Evolutionary conservation across 768 basidiomycete species (phyloP).

Genomic region (Suillus clintonianus): DNA sequence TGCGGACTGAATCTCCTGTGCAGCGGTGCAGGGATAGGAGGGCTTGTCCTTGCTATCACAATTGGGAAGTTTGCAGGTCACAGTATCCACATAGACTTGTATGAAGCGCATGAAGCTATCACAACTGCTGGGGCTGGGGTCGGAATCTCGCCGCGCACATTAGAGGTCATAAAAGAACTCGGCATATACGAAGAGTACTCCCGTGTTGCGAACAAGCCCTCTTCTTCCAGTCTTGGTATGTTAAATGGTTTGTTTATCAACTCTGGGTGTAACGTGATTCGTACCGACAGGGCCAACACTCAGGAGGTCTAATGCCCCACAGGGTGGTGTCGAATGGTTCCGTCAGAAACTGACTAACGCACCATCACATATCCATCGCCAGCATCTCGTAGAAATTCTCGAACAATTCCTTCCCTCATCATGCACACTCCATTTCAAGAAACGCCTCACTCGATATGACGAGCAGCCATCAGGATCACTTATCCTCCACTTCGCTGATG

Average conservation of each 20-base stretch:
- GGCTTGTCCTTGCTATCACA: conserved; percentile 43
- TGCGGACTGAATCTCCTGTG: background rate
- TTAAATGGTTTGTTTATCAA: background rate
- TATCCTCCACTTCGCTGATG: conserved; percentile 38
- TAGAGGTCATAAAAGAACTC: conserved; percentile 40
- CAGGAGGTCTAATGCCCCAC: conserved; percentile 35
- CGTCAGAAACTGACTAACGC: conserved; percentile 34
- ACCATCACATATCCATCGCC: conserved; percentile 35
- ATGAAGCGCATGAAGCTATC: conserved; percentile 46
- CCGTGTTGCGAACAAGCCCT: conserved; percentile 15
- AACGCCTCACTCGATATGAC: conserved; percentile 35
- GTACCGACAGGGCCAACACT: conserved; percentile 22
- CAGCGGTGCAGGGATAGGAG: conserved; percentile 46
- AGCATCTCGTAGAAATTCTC: conserved; percentile 37
- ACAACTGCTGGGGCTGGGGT: conserved; percentile 49
- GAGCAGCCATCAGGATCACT: conserved; percentile 24
- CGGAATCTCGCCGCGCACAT: conserved; percentile 47
- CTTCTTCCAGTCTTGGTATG: conserved; percentile 23
- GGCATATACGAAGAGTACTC: conserved; percentile 38
- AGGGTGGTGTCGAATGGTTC: conserved; percentile 30
- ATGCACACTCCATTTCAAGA: conserved; percentile 36
- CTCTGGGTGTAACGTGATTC: background rate
- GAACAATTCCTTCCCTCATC: conserved; percentile 26
- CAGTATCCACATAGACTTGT: conserved; percentile 43
- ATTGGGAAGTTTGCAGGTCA: conserved; percentile 30